These are phyloP conservation scores for Jamesozyma hellenica DNA, from an alignment of 805 yeast genomes.

Conservation along the genomic window DNA sequence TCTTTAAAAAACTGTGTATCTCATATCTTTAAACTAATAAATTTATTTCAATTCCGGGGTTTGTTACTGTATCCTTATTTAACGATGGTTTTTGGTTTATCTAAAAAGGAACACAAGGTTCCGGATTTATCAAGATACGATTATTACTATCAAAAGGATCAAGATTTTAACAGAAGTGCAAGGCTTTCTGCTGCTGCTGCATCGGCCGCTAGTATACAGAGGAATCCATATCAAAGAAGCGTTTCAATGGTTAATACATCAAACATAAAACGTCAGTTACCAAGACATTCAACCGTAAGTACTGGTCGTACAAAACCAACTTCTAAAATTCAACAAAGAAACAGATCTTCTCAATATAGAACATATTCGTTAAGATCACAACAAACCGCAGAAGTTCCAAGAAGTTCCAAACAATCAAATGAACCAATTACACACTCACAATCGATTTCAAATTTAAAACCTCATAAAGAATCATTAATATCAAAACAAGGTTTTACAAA, in stretches of 20 bases:
- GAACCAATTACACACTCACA: background rate
- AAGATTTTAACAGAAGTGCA: conserved; percentile 12
- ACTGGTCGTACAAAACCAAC: background rate
- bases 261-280: background rate
- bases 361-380: conserved; percentile 19
- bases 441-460: too few species aligned
- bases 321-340: background rate
- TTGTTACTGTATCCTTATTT: too few species aligned
- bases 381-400: conserved; percentile 1
- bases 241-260: conserved; percentile 8
- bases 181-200: conserved; percentile 27
- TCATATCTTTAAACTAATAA: too few species aligned
- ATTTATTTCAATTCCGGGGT: too few species aligned
- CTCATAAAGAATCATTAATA: too few species aligned
- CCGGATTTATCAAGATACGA: conserved; percentile 33
- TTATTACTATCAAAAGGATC: conserved; percentile 22
- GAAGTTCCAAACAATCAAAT: background rate
- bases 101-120: conserved; percentile 22
- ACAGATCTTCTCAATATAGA: conserved; percentile 7
- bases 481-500: too few species aligned
- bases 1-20: too few species aligned
- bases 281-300: background rate
- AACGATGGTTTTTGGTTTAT: conserved; percentile 21
- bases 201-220: conserved; percentile 14
- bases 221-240: conserved; percentile 3